Conservation (phyloP, 176 grass and related monocot species). For the Alopecurus myosuroides region DNA sequence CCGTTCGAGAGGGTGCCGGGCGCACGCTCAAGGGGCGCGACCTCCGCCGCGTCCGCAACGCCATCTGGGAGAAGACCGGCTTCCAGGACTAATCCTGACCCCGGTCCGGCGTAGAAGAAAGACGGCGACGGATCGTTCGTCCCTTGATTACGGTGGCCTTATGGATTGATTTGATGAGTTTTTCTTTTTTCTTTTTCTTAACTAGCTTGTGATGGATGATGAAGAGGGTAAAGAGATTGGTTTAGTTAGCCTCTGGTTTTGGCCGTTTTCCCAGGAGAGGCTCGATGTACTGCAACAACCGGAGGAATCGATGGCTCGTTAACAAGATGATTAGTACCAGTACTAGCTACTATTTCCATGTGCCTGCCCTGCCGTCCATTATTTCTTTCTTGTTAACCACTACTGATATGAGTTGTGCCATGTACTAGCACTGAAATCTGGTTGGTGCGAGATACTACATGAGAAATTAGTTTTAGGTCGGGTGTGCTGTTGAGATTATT, state of each 20-base stretch:
- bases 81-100: constrained; percentile 46
- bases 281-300: constrained; percentile 26
- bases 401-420: background rate
- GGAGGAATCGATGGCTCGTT: constrained; percentile 1
- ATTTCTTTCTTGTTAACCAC: background rate
- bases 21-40: constrained; percentile 96
- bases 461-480: background rate
- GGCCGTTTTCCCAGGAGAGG: constrained; percentile 39
- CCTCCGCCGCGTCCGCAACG: constrained; percentile 90
- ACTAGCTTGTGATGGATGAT: constrained; percentile 24
- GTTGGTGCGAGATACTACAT: background rate
- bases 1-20: constrained; percentile 77
- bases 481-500: background rate
- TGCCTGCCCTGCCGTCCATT: background rate
- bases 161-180: constrained; percentile 17
- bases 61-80: constrained; percentile 95
- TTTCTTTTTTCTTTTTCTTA: background rate
- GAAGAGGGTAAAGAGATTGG: constrained; percentile 10
- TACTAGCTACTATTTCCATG: background rate
- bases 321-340: background rate
- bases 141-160: background rate
- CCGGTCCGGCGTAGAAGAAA: background rate
- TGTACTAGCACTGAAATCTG: background rate
- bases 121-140: background rate
- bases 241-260: constrained; percentile 52